Evolutionary conservation across 805 yeast genomes (phyloP).

Genomic region (Blastobotrys peoriensis): DNA sequence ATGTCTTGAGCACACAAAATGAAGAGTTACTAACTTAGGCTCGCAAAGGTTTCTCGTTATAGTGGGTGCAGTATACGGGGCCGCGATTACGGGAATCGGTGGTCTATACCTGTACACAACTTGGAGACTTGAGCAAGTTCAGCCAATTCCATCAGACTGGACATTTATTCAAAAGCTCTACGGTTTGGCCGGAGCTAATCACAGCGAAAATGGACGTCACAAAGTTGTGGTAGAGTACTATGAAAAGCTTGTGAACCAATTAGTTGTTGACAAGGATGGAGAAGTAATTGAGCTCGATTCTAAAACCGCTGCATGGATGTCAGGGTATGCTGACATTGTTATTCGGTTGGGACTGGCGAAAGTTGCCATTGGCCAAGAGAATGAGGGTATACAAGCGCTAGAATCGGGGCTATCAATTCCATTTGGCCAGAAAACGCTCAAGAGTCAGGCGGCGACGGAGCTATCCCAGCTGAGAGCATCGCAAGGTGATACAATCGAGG

Average conservation of each 20-base stretch:
- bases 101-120: constrained; percentile 11
- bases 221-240: constrained; percentile 16
- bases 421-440: constrained; percentile 22
- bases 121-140: constrained; percentile 10
- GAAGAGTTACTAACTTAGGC: too few relatives aligned
- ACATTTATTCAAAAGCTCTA: constrained; percentile 11
- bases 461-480: constrained; percentile 13
- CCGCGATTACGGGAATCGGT: constrained; percentile 1
- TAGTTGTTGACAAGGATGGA: constrained; percentile 16
- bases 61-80: constrained; percentile 2
- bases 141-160: constrained; percentile 21
- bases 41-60: constrained; percentile 4
- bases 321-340: constrained; percentile 30
- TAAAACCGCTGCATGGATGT: constrained; percentile 27
- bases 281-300: constrained; percentile 17
- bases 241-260: constrained; percentile 20
- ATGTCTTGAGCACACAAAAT: too few relatives aligned
- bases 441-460: constrained; percentile 21
- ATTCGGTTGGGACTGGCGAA: constrained; percentile 26
- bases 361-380: constrained; percentile 14
- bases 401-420: constrained; percentile 24
- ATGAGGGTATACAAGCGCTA: constrained; percentile 24
- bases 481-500: not conserved
- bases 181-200: constrained; percentile 16
- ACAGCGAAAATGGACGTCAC: constrained; percentile 12